Evolutionary conservation across 345 rosid species (phyloP).

Genomic region (Linum trigynum): DNA sequence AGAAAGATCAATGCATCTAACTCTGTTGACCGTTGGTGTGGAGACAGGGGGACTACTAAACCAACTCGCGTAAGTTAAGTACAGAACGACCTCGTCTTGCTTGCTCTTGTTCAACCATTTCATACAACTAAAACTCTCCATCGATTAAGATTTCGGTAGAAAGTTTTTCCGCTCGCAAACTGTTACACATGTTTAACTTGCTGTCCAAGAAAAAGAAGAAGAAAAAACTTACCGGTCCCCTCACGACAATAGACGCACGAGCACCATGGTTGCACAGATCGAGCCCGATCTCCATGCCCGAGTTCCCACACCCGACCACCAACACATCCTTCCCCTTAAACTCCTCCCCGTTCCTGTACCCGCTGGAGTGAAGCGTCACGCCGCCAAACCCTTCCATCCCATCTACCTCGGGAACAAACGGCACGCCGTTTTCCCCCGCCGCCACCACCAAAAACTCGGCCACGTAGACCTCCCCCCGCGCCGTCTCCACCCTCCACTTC

Average conservation of each 20-base stretch:
- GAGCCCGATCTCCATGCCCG: conserved; percentile 87
- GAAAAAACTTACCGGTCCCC: conserved; percentile 51
- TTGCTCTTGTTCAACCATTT: no score
- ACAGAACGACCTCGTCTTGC: no score
- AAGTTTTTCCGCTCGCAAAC: no score
- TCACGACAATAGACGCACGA: conserved; percentile 60
- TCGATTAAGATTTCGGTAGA: no score
- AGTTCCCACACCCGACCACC: conserved; percentile 92
- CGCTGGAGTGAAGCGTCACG: conserved; percentile 45
- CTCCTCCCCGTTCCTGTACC: conserved; percentile 44
- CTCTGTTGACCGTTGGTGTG: no score
- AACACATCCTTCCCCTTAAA: conserved; percentile 45
- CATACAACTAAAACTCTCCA: no score
- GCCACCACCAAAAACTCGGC: conserved; percentile 72
- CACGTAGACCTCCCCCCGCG: conserved; percentile 36
- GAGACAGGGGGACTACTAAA: no score
- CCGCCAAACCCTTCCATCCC: conserved; percentile 54
- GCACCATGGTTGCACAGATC: conserved; percentile 72
- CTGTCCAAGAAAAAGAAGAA: no score
- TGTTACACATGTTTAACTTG: no score
- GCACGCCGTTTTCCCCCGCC: conserved; percentile 76
- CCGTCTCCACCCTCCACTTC: conserved; percentile 48
- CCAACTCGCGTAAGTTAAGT: no score
- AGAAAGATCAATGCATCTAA: no score
- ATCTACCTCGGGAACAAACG: conserved; percentile 44